phyloP scores from a whole-genome alignment of 192 early-diverging fungal genomes.

The Haplosporangium gracile region DNA sequence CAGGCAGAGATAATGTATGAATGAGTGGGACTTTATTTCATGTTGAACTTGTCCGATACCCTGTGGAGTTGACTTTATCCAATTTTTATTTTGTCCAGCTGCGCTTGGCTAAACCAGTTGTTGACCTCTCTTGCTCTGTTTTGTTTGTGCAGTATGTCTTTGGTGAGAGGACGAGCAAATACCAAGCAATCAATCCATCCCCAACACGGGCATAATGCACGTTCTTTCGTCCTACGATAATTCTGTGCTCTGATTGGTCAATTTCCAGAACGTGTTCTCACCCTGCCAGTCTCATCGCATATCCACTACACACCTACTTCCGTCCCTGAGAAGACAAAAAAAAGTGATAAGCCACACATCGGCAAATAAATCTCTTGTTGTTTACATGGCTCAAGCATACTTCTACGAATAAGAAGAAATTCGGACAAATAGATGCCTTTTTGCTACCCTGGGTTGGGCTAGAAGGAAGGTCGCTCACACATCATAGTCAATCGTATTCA shows the following conservation, averaged over 20 bases:
- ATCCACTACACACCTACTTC: too few species aligned
- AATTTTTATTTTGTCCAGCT: constrained; percentile 5
- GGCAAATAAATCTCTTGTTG: too few species aligned
- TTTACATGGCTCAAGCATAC: too few species aligned
- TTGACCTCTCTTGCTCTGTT: not conserved
- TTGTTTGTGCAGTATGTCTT: not conserved
- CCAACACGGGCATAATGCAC: constrained; percentile 1
- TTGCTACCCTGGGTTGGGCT: too few species aligned
- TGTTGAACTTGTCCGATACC: too few species aligned
- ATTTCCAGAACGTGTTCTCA: not conserved
- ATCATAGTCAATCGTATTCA: too few species aligned
- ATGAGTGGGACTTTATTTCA: not conserved
- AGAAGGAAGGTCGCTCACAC: too few species aligned
- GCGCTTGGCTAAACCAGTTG: constrained; percentile 2
- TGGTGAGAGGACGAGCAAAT: not conserved
- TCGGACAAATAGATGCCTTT: too few species aligned
- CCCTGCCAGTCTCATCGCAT: not conserved
- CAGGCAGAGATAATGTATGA: not conserved
- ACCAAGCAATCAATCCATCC: not conserved
- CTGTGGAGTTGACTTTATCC: too few species aligned
- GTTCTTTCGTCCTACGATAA: not conserved
- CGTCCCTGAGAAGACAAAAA: too few species aligned
- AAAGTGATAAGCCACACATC: too few species aligned
- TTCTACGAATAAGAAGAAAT: too few species aligned
- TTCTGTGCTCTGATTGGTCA: not conserved